Base-by-base conservation (phyloP, 352 stramenopile species). In the Globisporangium middletonii region DNA sequence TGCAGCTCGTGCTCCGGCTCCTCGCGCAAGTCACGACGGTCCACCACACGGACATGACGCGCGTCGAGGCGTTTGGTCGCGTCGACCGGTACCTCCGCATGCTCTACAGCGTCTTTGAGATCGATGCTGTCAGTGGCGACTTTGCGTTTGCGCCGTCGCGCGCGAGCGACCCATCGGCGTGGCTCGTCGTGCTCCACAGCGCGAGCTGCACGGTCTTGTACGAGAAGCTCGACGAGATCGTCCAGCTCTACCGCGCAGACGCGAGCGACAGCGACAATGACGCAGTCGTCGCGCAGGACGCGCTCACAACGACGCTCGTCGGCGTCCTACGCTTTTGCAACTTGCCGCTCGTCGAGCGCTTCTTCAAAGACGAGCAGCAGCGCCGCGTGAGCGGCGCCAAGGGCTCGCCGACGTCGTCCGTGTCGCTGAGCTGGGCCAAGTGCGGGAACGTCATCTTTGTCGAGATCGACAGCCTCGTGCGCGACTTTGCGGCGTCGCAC, bases 381-480 rank as follows among this genome's bases (percentile, higher is more conserved):
- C 38, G 47, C 0, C 45, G 53, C 0, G 23, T 33, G 6, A n/a
- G 52, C n/a, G 62, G 49, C 8, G 47, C 37, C 43, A 64, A 52
- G 37, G 58, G 51, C 35, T 68, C 66, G 15, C 55, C 51, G 19
- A 27, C 60, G 5, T 58, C 61, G 4, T 68, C 35, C 37, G 35
- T 63, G 41, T 63, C 71, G 30, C 60, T 89, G 0, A 84, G 82
- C 53, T 93, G 83, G 83, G 75, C 78, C 54, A 93, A 93, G 60
- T 90, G 78, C 37, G 83, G 83, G 18, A 93, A 92, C 38, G 76
- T 92, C 23, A 77, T 93, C 48, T 89, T 90, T 53, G 81, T 93
- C 26, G 83, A 93, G 64, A 79, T 92, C 16, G 83, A 93, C 50
- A 74, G 69, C 19, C 68, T 93, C 53, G 77, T 93, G 59, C 77